A percentile compares a stretch with the other conserved stretches of the same genome.
These are phyloP conservation scores for Heliamphora exappendiculata DNA, from an alignment of 148 eudicot genomes.

Conservation along the genomic window DNA sequence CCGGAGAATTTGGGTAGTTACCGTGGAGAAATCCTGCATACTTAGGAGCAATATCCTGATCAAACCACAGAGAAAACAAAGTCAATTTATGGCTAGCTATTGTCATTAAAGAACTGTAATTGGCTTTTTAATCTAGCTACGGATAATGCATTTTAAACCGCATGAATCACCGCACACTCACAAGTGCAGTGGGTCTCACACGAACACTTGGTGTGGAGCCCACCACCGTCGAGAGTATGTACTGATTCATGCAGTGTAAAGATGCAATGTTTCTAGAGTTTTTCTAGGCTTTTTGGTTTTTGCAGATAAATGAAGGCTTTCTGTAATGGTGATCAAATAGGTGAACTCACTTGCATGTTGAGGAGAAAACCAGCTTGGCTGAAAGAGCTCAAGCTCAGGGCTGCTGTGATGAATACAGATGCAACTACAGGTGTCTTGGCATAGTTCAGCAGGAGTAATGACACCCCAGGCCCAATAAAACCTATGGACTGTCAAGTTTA, in stretches of 20 bases:
- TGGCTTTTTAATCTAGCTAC: no score
- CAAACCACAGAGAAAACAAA: not conserved
- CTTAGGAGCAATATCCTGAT: constrained; percentile 89
- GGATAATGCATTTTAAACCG: no score
- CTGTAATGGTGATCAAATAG: not conserved
- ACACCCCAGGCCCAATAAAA: constrained; percentile 81
- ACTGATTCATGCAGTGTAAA: no score
- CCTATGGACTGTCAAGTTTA: constrained; percentile 68
- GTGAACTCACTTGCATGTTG: constrained; percentile 67
- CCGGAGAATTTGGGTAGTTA: constrained; percentile 12
- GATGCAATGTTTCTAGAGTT: no score
- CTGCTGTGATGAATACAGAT: constrained; percentile 55
- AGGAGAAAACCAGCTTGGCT: constrained; percentile 97
- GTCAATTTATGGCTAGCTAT: no score
- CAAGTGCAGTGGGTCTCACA: no score
- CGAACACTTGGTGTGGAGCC: no score
- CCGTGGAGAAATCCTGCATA: constrained; percentile 93
- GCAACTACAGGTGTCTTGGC: constrained; percentile 66
- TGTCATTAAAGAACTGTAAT: not conserved
- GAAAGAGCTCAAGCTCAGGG: constrained; percentile 81
- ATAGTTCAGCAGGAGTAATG: constrained; percentile 76
- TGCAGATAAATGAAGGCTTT: no score
- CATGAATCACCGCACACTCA: no score
- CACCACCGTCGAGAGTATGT: no score
- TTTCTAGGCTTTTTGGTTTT: no score